phyloP scores from a whole-genome alignment of 1,139 yeast species.

The Yueomyces sp. region DNA sequence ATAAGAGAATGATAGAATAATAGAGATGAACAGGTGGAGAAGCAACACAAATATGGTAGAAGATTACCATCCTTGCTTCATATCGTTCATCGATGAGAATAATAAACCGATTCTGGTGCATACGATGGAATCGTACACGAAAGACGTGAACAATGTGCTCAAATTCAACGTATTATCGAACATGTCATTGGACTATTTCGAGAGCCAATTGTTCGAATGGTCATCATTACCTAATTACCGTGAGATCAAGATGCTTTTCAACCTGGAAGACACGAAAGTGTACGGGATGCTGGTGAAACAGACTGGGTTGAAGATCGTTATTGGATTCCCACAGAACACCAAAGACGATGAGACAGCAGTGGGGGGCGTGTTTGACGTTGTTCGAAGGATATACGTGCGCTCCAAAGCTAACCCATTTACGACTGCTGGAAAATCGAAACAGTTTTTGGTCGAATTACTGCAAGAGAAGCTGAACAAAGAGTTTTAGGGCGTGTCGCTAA shows the following conservation, averaged over 20 bases:
- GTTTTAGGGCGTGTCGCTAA: no score
- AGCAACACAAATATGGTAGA: neutral
- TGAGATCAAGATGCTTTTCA: conserved; percentile 15
- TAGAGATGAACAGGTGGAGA: no score
- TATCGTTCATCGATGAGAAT: conserved; percentile 15
- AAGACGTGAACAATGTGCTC: conserved; percentile 13
- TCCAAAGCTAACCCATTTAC: conserved; percentile 20
- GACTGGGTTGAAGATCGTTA: conserved; percentile 18
- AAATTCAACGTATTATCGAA: conserved; percentile 22
- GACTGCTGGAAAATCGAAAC: neutral
- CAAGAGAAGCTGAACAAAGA: neutral
- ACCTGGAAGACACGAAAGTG: conserved; percentile 18
- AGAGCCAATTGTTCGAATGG: conserved; percentile 18
- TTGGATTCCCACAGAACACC: conserved; percentile 13
- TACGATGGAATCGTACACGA: conserved; percentile 7
- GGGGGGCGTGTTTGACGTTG: conserved; percentile 11
- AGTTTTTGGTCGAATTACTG: no score
- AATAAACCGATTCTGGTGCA: conserved; percentile 17
- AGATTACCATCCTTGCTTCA: conserved; percentile 11
- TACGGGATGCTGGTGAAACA: conserved; percentile 19
- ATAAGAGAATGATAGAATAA: no score
- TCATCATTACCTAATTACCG: conserved; percentile 2
- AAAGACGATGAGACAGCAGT: conserved; percentile 8
- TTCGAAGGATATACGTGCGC: conserved; percentile 13
- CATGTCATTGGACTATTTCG: conserved; percentile 22